Evolutionary conservation across 2,329 filamentous ascomycete genomes (phyloP), one percentile per base, ranked within the genome.

Genomic region (Ophiostoma himal-ulmi): DNA sequence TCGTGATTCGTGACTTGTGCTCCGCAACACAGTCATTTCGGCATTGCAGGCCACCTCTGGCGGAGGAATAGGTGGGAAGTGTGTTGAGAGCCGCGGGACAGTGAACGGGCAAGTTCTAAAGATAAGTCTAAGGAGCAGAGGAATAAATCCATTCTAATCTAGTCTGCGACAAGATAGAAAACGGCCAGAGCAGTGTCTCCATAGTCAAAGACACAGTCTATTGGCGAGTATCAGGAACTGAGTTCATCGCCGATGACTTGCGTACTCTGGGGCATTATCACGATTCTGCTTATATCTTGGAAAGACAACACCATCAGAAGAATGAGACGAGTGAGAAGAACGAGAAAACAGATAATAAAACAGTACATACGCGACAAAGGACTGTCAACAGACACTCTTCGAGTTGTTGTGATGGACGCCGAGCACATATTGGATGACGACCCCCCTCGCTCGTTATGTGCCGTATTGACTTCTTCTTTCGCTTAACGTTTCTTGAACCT

Each of bases 241-340:
- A 14, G n/a, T n/a, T 57, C n/a, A 57, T 57, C 52, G 52, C 52
- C 52, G 52, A 57, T 57, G 52, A 22, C 44, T 48, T 48, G 44
- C 44, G 44, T 48, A 48, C 17, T 20, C 44, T 48, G 17, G 44
- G 30, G 30, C 30, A 30, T 30, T 3, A 30, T 48, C 17, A 14
- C 41, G n/a, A 17, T 20, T 48, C 4, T 30, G 30, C 30, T 30
- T 30, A 30, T 30, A 30, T 48, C 17, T 48, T 48, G 44, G 17
- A 20, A 20, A 20, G 44, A 48, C 44, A 48, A 20, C 14, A 20
- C 17, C 11, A 48, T 5, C 20, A 44, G 41, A 44, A 44, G 4
- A 20, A 17, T 48, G 1, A 7, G 20, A 48, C 8, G 14, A 48
- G n/a, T 8, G 17, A 7, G 17, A 7, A n/a, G 44, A 48, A 48